A percentile compares a stretch with the other conserved stretches of the same genome.
Conservation (phyloP, 2,329 filamentous ascomycete genomes). For the Fusarium pseudocircinatum region DNA sequence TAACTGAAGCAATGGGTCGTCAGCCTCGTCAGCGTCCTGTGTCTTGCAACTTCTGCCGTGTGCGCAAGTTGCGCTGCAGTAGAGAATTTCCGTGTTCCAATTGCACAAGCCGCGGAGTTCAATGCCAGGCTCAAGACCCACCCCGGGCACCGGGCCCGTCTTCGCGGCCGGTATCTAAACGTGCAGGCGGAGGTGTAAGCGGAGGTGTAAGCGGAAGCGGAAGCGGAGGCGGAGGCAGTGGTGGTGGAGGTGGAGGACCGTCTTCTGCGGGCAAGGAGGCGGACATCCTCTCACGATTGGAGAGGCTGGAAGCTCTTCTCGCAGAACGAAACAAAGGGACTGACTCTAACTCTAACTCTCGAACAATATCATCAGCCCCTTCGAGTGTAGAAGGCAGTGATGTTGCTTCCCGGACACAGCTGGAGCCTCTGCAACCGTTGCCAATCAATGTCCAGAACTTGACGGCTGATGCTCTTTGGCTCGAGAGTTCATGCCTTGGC, state of each 20-base stretch:
- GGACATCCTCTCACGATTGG: constrained; percentile 38
- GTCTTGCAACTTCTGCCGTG: constrained; percentile 49
- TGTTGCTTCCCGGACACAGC: background rate
- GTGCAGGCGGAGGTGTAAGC: background rate
- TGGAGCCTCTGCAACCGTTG: constrained; percentile 23
- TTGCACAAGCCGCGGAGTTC: constrained; percentile 49
- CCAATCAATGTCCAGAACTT: constrained; percentile 47
- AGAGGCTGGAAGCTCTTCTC: constrained; percentile 43
- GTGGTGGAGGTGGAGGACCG: background rate
- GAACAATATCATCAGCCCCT: background rate
- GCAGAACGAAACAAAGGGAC: constrained; percentile 27
- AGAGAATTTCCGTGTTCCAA: constrained; percentile 50
- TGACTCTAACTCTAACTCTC: constrained; percentile 1
- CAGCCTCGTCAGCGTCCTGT: constrained; percentile 49
- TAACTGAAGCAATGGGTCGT: constrained; percentile 40
- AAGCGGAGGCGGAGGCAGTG: background rate
- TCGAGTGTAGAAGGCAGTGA: constrained; percentile 12
- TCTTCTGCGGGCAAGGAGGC: constrained; percentile 12
- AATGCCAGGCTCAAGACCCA: constrained; percentile 44
- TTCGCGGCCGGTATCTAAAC: constrained; percentile 19
- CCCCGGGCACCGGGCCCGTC: constrained; percentile 23
- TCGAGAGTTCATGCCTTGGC: constrained; percentile 47
- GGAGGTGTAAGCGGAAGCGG: background rate
- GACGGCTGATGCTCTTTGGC: constrained; percentile 48
- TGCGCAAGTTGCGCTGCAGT: constrained; percentile 51